These are phyloP conservation scores for Dittrichia graveolens DNA, from an alignment of 129 eudicot genomes.

Conservation along the genomic window DNA sequence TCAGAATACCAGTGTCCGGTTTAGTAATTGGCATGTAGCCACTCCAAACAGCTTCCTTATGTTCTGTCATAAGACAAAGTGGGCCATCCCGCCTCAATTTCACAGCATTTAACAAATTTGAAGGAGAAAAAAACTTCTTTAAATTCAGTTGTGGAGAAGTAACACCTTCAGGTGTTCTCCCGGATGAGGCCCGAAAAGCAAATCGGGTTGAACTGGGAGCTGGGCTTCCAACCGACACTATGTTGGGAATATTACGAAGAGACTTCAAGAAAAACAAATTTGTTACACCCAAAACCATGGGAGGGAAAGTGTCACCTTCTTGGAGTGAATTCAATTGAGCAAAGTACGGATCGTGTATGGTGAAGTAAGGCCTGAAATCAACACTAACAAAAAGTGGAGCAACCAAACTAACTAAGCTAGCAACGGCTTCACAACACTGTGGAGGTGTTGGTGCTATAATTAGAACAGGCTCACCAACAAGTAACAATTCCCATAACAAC, in stretches of 20 bases:
- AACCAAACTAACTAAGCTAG: conserved; percentile 78
- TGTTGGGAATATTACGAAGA: conserved; percentile 75
- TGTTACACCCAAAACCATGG: conserved; percentile 89
- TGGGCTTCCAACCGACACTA: conserved; percentile 87
- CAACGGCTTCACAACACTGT: conserved; percentile 96
- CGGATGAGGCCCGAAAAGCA: conserved; percentile 56
- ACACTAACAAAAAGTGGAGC: conserved; percentile 90
- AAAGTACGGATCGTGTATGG: conserved; percentile 88
- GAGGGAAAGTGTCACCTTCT: conserved; percentile 75
- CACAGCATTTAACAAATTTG: conserved; percentile 74
- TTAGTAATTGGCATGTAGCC: conserved; percentile 72
- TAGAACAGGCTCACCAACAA: conserved; percentile 89
- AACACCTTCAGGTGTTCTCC: conserved; percentile 56
- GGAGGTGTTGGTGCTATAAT: conserved; percentile 96
- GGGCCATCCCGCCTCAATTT: conserved; percentile 92
- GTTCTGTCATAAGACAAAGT: conserved; percentile 91
- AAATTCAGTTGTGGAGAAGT: conserved; percentile 57
- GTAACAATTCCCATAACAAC: conserved; percentile 85
- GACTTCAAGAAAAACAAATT: conserved; percentile 88
- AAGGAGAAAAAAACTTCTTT: conserved; percentile 84
- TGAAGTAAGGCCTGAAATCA: conserved; percentile 95
- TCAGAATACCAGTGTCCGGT: conserved; percentile 91
- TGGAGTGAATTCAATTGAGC: conserved; percentile 70
- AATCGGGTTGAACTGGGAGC: conserved; percentile 61
- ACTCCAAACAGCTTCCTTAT: conserved; percentile 90